Conservation (phyloP, 2,329 filamentous ascomycete species). For the Clarireedia hainanense region DNA sequence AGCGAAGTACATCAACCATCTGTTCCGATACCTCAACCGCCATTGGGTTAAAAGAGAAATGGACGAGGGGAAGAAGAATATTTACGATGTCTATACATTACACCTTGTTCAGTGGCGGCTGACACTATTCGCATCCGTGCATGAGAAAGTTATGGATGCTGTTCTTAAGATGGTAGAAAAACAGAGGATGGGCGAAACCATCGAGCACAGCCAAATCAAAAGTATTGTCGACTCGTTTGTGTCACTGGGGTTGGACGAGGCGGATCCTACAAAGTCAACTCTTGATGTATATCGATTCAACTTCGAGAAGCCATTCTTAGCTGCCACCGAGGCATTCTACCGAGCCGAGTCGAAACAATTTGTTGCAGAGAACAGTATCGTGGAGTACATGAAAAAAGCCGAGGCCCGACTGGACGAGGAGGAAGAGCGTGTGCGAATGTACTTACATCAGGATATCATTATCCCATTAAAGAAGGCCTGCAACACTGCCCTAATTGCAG, state of each 20-base stretch:
- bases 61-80: constrained; percentile 96
- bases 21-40: constrained; percentile 92
- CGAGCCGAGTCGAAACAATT: constrained; percentile 88
- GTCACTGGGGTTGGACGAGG: constrained; percentile 86
- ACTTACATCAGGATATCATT: constrained; percentile 85
- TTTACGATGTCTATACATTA: constrained; percentile 96
- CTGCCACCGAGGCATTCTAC: constrained; percentile 79
- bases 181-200: constrained; percentile 94
- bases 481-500: constrained; percentile 80
- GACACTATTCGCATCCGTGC: constrained; percentile 79
- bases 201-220: constrained; percentile 95
- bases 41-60: constrained; percentile 99
- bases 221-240: constrained; percentile 95
- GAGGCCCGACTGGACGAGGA: constrained; percentile 84
- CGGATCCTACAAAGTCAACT: constrained; percentile 86
- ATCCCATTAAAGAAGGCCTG: constrained; percentile 77
- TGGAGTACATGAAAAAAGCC: constrained; percentile 99
- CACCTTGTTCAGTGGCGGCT: constrained; percentile 94
- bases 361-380: constrained; percentile 90
- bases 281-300: constrained; percentile 89
- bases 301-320: constrained; percentile 89
- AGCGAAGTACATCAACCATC: constrained; percentile 93
- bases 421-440: constrained; percentile 86
- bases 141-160: constrained; percentile 85
- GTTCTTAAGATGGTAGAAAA: constrained; percentile 94